phyloP scores from a whole-genome alignment of 768 basidiomycete species.

The Hericium erinaceus region DNA sequence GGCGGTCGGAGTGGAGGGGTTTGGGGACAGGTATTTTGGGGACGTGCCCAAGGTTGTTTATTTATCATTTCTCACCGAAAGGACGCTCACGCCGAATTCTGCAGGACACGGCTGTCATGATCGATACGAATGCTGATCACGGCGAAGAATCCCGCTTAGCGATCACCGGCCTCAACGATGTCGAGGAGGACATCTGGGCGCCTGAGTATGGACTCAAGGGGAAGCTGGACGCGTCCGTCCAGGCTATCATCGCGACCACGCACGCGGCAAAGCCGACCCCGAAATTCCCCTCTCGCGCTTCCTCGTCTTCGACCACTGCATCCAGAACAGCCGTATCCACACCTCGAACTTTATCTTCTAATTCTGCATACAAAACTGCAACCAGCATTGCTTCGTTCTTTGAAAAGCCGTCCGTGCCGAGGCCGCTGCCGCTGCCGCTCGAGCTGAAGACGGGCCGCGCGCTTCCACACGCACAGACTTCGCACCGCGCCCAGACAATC shows the following conservation, averaged over 20 bases:
- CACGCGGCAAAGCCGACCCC: constrained; percentile 1
- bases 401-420: constrained; percentile 15
- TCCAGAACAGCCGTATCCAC: constrained; percentile 10
- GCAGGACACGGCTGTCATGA: constrained; percentile 56
- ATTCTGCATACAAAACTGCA: no score
- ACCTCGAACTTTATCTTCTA: no score
- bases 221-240: constrained; percentile 86
- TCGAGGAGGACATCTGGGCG: constrained; percentile 98
- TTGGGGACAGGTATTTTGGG: constrained; percentile 59
- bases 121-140: constrained; percentile 50
- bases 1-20: constrained; percentile 55
- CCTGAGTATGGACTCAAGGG: constrained; percentile 93
- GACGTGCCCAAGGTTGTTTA: constrained; percentile 34
- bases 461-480: constrained; percentile 49
- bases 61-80: neutral
- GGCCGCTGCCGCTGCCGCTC: constrained; percentile 54
- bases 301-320: neutral
- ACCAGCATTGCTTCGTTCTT: constrained; percentile 8
- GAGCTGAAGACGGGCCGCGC: constrained; percentile 94
- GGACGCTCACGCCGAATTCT: neutral
- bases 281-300: neutral
- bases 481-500: constrained; percentile 97
- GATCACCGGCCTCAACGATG: constrained; percentile 67
- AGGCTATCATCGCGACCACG: constrained; percentile 43
- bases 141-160: constrained; percentile 51